Evolutionary conservation across 1,139 yeast genomes (phyloP).

Genomic region (Saccharomycopsis phalli): DNA sequence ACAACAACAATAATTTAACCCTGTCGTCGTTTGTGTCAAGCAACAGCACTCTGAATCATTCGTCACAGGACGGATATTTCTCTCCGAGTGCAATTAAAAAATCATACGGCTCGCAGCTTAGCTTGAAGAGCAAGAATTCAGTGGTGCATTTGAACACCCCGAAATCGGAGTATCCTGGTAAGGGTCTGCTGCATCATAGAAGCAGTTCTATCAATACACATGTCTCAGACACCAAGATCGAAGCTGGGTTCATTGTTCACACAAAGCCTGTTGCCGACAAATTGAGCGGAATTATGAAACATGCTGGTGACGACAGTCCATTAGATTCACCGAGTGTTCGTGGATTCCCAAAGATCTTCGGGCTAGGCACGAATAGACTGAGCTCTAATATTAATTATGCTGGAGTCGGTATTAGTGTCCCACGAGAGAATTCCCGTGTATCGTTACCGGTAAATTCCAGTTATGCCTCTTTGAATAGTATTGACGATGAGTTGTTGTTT

Average conservation of each 20-base stretch:
- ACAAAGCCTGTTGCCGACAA: slow-evolving; percentile 44
- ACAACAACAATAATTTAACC: background rate
- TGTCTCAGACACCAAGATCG: slow-evolving; percentile 39
- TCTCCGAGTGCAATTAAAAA: background rate
- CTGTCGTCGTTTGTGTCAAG: background rate
- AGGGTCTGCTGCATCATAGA: slow-evolving; percentile 21
- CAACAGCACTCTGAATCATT: too few relatives aligned
- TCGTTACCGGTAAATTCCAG: slow-evolving; percentile 61
- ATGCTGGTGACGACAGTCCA: slow-evolving; percentile 32
- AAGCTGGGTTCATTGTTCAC: slow-evolving; percentile 45
- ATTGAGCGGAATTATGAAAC: slow-evolving; percentile 41
- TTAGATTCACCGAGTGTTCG: slow-evolving; percentile 12
- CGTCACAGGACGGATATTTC: too few relatives aligned
- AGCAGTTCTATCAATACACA: slow-evolving; percentile 22
- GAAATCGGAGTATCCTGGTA: background rate
- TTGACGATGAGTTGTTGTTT: slow-evolving; percentile 44
- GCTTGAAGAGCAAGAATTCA: slow-evolving; percentile 8
- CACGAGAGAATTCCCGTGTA: slow-evolving; percentile 29
- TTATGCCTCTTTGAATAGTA: slow-evolving; percentile 69
- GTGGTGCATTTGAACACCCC: slow-evolving; percentile 1
- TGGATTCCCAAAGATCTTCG: slow-evolving; percentile 2
- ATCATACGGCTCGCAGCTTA: slow-evolving; percentile 6
- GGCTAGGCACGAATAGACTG: slow-evolving; percentile 25
- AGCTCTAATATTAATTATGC: slow-evolving; percentile 20
- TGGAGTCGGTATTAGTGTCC: slow-evolving; percentile 21